Evolutionary conservation across 1,139 yeast genomes (phyloP), one percentile per base, ranked within the genome.

Genomic region (Yamadazyma oceani): DNA sequence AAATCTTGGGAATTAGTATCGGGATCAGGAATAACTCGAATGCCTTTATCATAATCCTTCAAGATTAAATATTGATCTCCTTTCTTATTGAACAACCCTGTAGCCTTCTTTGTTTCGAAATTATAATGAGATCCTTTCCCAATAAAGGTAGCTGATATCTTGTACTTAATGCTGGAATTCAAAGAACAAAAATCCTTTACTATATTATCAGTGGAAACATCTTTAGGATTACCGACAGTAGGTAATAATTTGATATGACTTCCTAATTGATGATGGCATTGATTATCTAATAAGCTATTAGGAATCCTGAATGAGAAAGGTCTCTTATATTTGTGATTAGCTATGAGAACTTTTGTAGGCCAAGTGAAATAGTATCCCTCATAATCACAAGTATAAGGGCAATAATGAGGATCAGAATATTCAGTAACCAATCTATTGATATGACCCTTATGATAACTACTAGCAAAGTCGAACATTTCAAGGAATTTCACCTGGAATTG

Each of bases 391-490:
- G 5, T 1, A 2, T 48, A 13, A 0, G 65, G 58, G 10, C 39
- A 35, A 31, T 41, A 36, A 13, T 14, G 9, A 3, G 58, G 50
- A n/a, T 44, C 36, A 7, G 31, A 31, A 12, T 40, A 44, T 15
- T 65, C 73, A 2, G 64, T 53, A 2, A 60, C 42, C 17, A 69
- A 50, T n/a, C 74, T 44, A 45, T 60, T 57, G 24, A 69, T 57
- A 30, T 54, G 46, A 1, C 57, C 64, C 25, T 52, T 54, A 42
- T 62, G 61, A 62, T 64, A 69, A 26, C 70, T 61, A 2, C 72
- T 75, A 30, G 58, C 54, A 40, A 69, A 68, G 45, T 70, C 76
- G 48, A 64, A 67, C 75, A 70, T 69, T 42, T 70, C 71, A 43
- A 70, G 51, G 39, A 64, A 64, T 37, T 57, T 61, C 29, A 51